These are phyloP conservation scores for Leccinum discolor DNA, from an alignment of 1,284 basidiomycete species.

Conservation along the genomic window DNA sequence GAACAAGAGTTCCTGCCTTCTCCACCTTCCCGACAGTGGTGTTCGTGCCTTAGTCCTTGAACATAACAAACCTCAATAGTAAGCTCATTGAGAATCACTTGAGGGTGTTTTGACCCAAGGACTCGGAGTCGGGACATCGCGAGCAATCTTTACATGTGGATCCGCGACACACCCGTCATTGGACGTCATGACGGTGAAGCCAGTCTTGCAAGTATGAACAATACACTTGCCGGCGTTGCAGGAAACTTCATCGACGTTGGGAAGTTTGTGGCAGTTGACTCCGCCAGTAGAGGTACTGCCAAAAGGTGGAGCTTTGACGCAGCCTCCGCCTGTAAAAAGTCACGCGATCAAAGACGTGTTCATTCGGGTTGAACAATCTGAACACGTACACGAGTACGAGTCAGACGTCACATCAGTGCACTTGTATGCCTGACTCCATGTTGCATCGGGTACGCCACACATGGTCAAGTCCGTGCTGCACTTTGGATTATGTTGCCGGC, in stretches of 20 bases:
- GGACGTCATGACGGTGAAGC: background rate
- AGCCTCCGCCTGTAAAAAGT: conserved; percentile 21
- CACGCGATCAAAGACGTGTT: background rate
- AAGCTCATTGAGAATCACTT: background rate
- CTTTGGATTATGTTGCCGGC: conserved; percentile 11
- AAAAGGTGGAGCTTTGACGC: conserved; percentile 17
- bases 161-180: background rate
- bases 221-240: conserved; percentile 16
- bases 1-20: background rate
- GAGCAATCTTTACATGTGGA: background rate
- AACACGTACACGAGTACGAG: conserved; percentile 16
- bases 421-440: conserved; percentile 19
- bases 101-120: background rate
- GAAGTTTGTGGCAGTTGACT: conserved; percentile 18
- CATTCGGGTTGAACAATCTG: background rate
- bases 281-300: conserved; percentile 13
- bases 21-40: background rate
- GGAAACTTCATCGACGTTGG: conserved; percentile 10
- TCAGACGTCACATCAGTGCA: conserved; percentile 21
- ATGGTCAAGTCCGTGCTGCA: background rate
- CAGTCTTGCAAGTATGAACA: conserved; percentile 18
- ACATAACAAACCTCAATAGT: background rate
- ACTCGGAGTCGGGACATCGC: background rate
- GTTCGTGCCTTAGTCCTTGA: background rate
- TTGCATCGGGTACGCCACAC: background rate